These are phyloP conservation scores for Pterula multifida DNA, from an alignment of 1,284 basidiomycete species.

Conservation along the genomic window DNA sequence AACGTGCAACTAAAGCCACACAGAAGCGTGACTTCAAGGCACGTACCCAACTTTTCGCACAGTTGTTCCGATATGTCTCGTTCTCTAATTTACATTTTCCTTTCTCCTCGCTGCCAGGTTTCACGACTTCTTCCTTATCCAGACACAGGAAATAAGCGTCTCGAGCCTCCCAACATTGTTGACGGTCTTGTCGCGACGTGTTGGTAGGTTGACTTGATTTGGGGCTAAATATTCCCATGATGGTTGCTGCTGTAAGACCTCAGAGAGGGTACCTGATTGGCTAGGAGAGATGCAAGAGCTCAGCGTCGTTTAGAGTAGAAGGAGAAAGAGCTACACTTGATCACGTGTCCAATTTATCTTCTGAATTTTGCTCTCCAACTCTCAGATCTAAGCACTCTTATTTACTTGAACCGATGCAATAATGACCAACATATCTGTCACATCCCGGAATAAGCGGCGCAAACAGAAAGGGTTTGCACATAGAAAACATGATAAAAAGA, in stretches of 20 bases:
- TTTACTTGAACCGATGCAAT: too few species aligned
- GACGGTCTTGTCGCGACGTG: conserved; percentile 39
- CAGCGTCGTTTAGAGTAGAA: too few species aligned
- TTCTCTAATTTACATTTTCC: conserved; percentile 43
- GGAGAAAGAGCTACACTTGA: too few species aligned
- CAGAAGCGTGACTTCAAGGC: conserved; percentile 8
- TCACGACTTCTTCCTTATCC: conserved; percentile 48
- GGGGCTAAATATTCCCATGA: background rate
- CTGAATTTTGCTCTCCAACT: too few species aligned
- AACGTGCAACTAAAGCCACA: background rate
- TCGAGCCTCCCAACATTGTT: conserved; percentile 66
- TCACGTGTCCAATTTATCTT: too few species aligned
- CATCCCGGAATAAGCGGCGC: background rate
- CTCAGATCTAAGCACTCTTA: too few species aligned
- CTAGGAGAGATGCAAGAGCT: too few species aligned
- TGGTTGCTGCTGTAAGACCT: too few species aligned
- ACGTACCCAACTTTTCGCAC: conserved; percentile 63
- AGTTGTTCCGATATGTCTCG: conserved; percentile 46
- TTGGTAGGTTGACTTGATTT: background rate
- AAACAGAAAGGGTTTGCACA: background rate
- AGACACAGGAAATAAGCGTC: conserved; percentile 72
- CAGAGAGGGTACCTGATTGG: too few species aligned
- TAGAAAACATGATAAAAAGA: background rate
- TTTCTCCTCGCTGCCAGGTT: conserved; percentile 51
- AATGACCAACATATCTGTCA: too few species aligned